Base-by-base conservation (phyloP, 2,329 filamentous ascomycete genomes). In the Trichoderma sp. region DNA sequence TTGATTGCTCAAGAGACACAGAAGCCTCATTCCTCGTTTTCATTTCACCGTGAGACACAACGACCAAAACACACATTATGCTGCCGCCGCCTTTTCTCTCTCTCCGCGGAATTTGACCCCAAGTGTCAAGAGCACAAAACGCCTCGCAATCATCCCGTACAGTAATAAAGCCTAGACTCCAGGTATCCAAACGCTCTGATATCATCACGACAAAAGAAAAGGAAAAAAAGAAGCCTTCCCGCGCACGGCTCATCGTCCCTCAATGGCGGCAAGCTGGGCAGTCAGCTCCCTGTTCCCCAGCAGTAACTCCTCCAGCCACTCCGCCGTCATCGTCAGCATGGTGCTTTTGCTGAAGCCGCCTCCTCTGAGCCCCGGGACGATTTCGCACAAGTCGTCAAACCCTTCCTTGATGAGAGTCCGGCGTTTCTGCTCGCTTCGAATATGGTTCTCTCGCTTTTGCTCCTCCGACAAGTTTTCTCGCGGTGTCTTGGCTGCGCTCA, bases 361-460 rank as follows among this genome's bases (percentile, higher is more conserved):
- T 28, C 86, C 88, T 63, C 84, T 85, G 12, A 96, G 81, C 17
- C 88, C 89, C 0, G 93, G 92, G 0, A 96, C 90, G 24, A 96
- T 81, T 30, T 87, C 82, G 68, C 86, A 86, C n/a, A 96, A 78
- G 65, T 94, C 90, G 50, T 93, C 90, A 71, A 94, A 96, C 0
- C 91, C 91, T 69, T 90, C 85, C 73, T 92, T 90, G 72, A 94
- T 94, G 54, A 93, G 80, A 28, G 91, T 92, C 55, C 92, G 84
- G 41, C 93, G 85, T 76, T 95, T 96, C 78, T 96, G 91, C 74
- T 96, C 92, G 60, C 92, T 95, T 60, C 88, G 83, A 69, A 96
- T 95, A 73, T 96, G 92, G 70, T 97, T 96, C 72, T 88, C 89
- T 52, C 91, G 83, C 77, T 94, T 95, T 76, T 95, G 90, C 67